These are phyloP conservation scores for Plasmodium vivax DNA, from an alignment of 169 alveolate species.

Conservation along the genomic window DNA sequence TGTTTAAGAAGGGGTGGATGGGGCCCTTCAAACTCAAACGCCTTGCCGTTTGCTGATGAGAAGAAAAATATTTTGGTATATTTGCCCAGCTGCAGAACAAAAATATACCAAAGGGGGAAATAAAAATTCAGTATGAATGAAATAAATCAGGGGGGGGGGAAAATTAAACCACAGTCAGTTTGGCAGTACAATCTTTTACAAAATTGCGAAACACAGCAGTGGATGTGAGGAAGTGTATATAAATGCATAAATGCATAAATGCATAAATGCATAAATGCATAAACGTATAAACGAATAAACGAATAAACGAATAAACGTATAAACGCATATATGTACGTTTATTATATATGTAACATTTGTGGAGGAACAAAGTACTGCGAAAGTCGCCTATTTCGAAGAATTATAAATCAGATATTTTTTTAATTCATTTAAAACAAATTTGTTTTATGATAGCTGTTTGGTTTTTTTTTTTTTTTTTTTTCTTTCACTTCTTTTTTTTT, in stretches of 20 bases:
- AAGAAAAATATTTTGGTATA: not conserved
- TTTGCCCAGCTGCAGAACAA: conserved; percentile 55
- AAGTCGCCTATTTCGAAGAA: not conserved
- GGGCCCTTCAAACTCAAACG: conserved; percentile 5
- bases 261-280: not conserved
- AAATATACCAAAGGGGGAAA: conserved; percentile 18
- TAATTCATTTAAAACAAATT: not conserved
- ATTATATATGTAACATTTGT: conserved; percentile 4
- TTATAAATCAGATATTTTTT: conserved; percentile 16
- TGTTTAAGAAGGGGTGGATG: not conserved
- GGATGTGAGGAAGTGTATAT: not conserved
- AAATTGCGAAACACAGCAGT: not conserved
- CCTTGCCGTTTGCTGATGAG: not conserved
- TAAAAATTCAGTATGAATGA: not conserved
- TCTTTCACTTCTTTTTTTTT: not conserved
- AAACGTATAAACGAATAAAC: not conserved
- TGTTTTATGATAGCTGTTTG: conserved; percentile 23
- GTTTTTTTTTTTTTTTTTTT: not conserved
- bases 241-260: not conserved
- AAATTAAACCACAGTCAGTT: conserved; percentile 17
- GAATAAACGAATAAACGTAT: not conserved
- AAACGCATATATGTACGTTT: not conserved
- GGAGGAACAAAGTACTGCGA: conserved; percentile 5
- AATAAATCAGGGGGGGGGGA: conserved; percentile 5
- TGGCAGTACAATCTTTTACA: not conserved